Conservation (phyloP, 2,329 filamentous ascomycete genomes). For the Fusarium mangiferae region DNA sequence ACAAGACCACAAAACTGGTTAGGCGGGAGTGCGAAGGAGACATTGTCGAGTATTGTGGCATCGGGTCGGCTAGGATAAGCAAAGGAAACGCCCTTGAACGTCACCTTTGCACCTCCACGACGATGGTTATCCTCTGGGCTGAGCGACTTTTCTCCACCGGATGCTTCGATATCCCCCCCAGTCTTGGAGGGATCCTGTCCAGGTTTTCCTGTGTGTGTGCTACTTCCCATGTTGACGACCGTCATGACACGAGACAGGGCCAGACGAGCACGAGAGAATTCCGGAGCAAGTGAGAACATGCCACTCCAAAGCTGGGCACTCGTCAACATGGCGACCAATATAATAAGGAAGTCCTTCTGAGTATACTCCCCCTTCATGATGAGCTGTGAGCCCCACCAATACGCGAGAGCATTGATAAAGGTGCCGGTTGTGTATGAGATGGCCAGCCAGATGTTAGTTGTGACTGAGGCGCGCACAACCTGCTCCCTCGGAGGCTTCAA, state of each 20-base stretch:
- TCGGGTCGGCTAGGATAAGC: conserved; percentile 72
- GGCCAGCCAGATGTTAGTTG: background rate
- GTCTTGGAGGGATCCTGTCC: conserved; percentile 14
- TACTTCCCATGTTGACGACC: background rate
- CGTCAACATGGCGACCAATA: background rate
- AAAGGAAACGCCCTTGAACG: conserved; percentile 70
- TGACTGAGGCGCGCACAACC: background rate
- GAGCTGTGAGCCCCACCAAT: background rate
- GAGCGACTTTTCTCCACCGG: conserved; percentile 40
- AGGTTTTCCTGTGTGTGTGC: conserved; percentile 21
- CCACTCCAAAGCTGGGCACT: background rate
- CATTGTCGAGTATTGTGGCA: conserved; percentile 63
- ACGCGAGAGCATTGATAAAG: background rate
- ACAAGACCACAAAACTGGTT: conserved; percentile 72
- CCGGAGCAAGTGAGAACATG: background rate
- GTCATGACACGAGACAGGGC: background rate
- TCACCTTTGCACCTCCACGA: conserved; percentile 56
- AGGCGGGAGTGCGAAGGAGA: conserved; percentile 65
- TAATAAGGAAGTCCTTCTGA: background rate
- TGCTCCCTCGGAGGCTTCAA: background rate
- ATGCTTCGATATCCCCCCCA: conserved; percentile 52
- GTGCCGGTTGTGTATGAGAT: background rate
- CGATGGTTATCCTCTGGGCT: conserved; percentile 28
- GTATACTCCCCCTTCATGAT: background rate
- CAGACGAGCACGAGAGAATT: background rate